These are phyloP conservation scores for Aechmea fasciata DNA, from an alignment of 176 grass and related monocot genomes.

Conservation along the genomic window DNA sequence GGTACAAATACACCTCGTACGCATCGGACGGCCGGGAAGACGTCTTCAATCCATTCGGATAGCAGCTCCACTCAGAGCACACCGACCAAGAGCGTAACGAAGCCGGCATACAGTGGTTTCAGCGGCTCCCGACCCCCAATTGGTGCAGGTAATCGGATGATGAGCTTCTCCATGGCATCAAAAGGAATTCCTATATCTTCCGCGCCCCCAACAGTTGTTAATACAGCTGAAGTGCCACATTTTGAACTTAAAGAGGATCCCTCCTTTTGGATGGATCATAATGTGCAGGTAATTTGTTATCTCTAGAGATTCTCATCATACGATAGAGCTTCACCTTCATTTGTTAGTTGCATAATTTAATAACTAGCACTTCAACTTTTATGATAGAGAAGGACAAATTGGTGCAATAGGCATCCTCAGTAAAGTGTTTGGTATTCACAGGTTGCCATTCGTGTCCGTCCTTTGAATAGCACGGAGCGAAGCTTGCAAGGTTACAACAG, in stretches of 20 bases:
- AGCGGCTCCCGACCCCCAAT: conserved; percentile 47
- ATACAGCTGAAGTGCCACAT: conserved; percentile 51
- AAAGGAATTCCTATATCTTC: conserved; percentile 29
- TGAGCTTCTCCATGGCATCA: conserved; percentile 20
- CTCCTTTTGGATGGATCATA: conserved; percentile 94
- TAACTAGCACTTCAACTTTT: background rate
- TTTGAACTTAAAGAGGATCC: conserved; percentile 82
- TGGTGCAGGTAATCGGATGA: conserved; percentile 22
- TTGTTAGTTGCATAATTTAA: background rate
- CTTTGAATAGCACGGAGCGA: conserved; percentile 61
- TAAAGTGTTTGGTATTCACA: conserved; percentile 24
- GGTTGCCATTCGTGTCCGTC: conserved; percentile 85
- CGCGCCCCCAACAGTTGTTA: conserved; percentile 18
- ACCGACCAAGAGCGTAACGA: conserved; percentile 73
- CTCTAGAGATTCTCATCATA: background rate
- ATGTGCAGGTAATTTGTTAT: conserved; percentile 55
- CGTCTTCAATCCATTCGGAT: conserved; percentile 40
- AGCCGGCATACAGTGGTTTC: conserved; percentile 37
- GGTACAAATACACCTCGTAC: conserved; percentile 37
- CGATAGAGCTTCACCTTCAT: background rate
- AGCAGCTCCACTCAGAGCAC: conserved; percentile 59
- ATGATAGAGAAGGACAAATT: background rate
- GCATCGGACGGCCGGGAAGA: conserved; percentile 26
- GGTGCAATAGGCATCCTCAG: background rate
- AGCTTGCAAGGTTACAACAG: conserved; percentile 49